Conservation (phyloP, 345 rosid species). For the Brassica carinata region DNA sequence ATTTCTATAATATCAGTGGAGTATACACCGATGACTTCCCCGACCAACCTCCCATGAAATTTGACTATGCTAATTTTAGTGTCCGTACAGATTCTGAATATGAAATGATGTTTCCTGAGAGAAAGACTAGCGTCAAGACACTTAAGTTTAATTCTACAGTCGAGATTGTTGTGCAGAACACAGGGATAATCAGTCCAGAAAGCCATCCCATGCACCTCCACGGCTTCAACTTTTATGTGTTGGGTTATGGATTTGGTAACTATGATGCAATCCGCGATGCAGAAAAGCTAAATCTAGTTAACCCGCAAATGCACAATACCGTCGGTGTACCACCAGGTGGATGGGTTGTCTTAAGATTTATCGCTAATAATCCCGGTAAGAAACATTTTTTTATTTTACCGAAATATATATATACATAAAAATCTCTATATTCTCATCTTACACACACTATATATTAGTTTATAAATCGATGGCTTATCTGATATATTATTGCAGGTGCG, state of each 20-base stretch:
- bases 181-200: slow-evolving; percentile 52
- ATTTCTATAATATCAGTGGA: slow-evolving; percentile 49
- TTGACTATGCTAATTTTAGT: slow-evolving; percentile 55
- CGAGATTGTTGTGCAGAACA: slow-evolving; percentile 71
- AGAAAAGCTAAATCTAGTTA: slow-evolving; percentile 54
- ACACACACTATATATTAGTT: neutral
- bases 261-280: slow-evolving; percentile 45
- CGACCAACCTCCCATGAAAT: slow-evolving; percentile 47
- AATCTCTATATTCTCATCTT: too few species aligned
- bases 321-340: too few species aligned
- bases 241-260: slow-evolving; percentile 88
- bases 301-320: slow-evolving; percentile 58
- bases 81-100: neutral
- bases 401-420: too few species aligned
- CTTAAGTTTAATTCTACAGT: slow-evolving; percentile 65
- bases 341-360: slow-evolving; percentile 76
- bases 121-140: slow-evolving; percentile 54
- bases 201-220: slow-evolving; percentile 93
- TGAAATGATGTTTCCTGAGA: slow-evolving; percentile 48
- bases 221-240: slow-evolving; percentile 69
- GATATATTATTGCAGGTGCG: neutral
- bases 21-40: slow-evolving; percentile 71
- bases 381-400: neutral
- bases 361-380: slow-evolving; percentile 79
- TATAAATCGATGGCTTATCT: neutral